Percentiles rank a stretch among this genome's conserved stretches.
Evolutionary conservation across 345 rosid species (phyloP).

Genomic region (Eucalyptus sideroxylon): DNA sequence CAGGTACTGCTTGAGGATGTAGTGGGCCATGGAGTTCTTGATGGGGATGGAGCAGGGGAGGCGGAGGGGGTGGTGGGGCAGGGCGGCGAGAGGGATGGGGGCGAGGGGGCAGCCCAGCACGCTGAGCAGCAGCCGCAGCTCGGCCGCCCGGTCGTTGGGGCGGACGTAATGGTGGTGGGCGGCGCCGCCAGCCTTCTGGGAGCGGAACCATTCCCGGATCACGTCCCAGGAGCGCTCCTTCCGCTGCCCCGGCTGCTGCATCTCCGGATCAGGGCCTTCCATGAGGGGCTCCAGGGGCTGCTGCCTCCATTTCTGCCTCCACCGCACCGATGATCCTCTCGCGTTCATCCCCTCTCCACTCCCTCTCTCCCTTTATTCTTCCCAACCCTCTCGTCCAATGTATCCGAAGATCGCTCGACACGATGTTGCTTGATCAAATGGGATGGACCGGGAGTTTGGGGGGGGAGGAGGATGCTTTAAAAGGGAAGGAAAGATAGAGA

Average conservation of each 20-base stretch:
- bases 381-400: background rate
- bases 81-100: conserved; percentile 46
- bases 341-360: background rate
- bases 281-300: conserved; percentile 73
- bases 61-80: conserved; percentile 14
- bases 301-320: conserved; percentile 47
- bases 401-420: background rate
- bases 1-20: conserved; percentile 83
- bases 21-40: conserved; percentile 67
- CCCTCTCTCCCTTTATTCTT: background rate
- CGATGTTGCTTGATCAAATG: background rate
- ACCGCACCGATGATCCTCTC: conserved; percentile 10
- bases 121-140: conserved; percentile 71
- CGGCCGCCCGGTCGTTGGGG: conserved; percentile 29
- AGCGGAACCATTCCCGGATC: conserved; percentile 88
- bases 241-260: conserved; percentile 59
- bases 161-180: background rate
- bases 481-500: background rate
- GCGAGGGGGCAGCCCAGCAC: conserved; percentile 92
- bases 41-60: conserved; percentile 50
- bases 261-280: conserved; percentile 95
- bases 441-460: background rate
- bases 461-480: background rate
- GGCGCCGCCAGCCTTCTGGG: conserved; percentile 26
- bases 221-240: conserved; percentile 88